Evolutionary conservation across 768 basidiomycete species (phyloP).

Genomic region (Flagelloscypha sp.): DNA sequence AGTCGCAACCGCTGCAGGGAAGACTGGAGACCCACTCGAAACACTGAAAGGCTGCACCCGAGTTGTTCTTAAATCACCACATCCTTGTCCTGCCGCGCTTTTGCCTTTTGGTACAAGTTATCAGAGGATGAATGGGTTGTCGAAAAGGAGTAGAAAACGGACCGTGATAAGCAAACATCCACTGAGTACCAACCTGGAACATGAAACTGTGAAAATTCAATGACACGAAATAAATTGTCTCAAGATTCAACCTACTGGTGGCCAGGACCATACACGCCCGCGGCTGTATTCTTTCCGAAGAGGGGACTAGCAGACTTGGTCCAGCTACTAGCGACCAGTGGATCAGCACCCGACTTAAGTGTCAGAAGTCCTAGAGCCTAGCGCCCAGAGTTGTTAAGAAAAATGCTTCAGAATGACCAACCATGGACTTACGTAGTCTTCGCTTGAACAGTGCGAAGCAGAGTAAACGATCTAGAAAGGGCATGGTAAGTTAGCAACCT

Average conservation of each 20-base stretch:
- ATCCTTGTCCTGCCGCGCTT: conserved; percentile 12
- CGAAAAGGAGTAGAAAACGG: no score
- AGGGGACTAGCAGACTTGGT: conserved; percentile 8
- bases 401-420: neutral
- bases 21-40: conserved; percentile 5
- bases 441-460: conserved; percentile 14
- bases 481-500: neutral
- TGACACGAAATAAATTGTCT: no score
- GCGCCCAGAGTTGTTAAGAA: no score
- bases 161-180: conserved; percentile 12
- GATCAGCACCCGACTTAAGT: conserved; percentile 8
- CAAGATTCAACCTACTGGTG: conserved; percentile 7
- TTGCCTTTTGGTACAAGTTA: no score
- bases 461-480: conserved; percentile 11
- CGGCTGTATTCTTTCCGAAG: conserved; percentile 10
- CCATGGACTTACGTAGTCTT: conserved; percentile 9
- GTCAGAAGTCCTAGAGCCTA: conserved; percentile 10
- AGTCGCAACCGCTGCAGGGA: conserved; percentile 9
- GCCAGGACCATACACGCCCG: conserved; percentile 9
- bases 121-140: no score
- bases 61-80: conserved; percentile 12
- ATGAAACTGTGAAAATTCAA: conserved; percentile 10
- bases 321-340: conserved; percentile 10
- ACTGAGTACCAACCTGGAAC: conserved; percentile 12
- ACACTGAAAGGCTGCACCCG: conserved; percentile 11